Conservation (phyloP, 129 eudicot species). For the Artemisia annua region DNA sequence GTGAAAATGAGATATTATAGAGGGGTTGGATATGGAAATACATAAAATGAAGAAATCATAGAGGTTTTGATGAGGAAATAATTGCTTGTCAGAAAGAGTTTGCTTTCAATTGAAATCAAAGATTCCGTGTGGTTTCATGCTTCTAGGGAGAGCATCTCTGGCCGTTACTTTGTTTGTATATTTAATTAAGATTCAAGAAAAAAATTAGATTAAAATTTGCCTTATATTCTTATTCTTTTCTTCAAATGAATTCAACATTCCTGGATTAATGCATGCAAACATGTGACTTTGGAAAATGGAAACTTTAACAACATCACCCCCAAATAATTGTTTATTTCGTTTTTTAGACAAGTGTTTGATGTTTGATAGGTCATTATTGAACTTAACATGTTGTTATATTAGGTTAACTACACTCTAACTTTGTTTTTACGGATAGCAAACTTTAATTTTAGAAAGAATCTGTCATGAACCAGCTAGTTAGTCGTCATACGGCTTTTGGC, state of each 20-base stretch:
- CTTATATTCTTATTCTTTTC: constrained; percentile 31
- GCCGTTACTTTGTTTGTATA: neutral
- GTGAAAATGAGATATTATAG: neutral
- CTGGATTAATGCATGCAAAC: constrained; percentile 39
- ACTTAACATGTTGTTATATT: no score
- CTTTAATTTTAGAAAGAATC: no score
- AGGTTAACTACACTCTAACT: no score
- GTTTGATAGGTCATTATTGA: no score
- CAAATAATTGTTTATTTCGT: neutral
- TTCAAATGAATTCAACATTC: constrained; percentile 35
- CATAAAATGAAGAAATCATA: constrained; percentile 15
- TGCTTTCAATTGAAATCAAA: constrained; percentile 44
- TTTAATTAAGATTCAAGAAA: neutral
- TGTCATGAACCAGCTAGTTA: no score
- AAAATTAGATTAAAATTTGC: constrained; percentile 3
- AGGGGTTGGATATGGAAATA: constrained; percentile 12
- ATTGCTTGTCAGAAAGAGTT: constrained; percentile 29
- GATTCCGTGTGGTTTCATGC: constrained; percentile 48
- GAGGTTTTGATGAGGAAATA: neutral
- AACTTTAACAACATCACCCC: neutral
- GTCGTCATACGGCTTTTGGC: no score
- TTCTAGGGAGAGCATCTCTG: constrained; percentile 39
- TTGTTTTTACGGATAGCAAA: no score
- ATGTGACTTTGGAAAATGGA: constrained; percentile 22
- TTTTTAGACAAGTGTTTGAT: neutral